Evolutionary conservation across 2,329 filamentous ascomycete genomes (phyloP), one percentile per base, ranked within the genome.

Genomic region (Phoma sp.): DNA sequence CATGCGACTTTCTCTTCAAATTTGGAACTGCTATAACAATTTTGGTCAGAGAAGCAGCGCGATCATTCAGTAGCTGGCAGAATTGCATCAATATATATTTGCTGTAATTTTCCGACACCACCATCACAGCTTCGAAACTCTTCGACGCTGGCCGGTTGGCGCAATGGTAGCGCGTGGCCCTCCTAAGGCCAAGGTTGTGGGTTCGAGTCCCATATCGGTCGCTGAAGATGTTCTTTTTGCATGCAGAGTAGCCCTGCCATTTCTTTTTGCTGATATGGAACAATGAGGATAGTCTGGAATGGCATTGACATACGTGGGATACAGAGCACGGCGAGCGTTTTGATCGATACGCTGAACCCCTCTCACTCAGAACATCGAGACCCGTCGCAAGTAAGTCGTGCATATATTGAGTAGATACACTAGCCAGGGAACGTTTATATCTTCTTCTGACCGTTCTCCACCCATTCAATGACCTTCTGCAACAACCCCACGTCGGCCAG

Each of bases 161-260:
- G 70, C 70, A 73, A 73, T 73, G 70, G 70, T 72, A 73, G 70
- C 70, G 70, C 70, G 70, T 68, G 67, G 69, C 68, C 70, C 70
- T 73, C 70, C 70, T 73, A 73, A 73, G 70, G 68, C 69, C 66
- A 67, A 72, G 70, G 70, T 60, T 72, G 70, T 66, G 64, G 62
- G 70, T 73, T 73, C 70, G 70, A 73, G 70, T 73, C 70, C 62
- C 64, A 67, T 67, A 60, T 70, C 64, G 67, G 69, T 72, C 70
- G 69, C 36, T 22, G 14, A 10, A n/a, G 25, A 23, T 27, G 52
- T 44, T 57, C 61, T 53, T 52, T 52, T 46, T 41, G 32, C 32
- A 13, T 33, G 7, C 10, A 9, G 7, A 11, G 7, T 11, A 2
- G 32, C 4, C 9, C 27, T 11, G 32, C 4, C 2, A 4, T 13